These are phyloP conservation scores for Lenwebbia sp. DNA, from an alignment of 345 rosid genomes.

Conservation along the genomic window DNA sequence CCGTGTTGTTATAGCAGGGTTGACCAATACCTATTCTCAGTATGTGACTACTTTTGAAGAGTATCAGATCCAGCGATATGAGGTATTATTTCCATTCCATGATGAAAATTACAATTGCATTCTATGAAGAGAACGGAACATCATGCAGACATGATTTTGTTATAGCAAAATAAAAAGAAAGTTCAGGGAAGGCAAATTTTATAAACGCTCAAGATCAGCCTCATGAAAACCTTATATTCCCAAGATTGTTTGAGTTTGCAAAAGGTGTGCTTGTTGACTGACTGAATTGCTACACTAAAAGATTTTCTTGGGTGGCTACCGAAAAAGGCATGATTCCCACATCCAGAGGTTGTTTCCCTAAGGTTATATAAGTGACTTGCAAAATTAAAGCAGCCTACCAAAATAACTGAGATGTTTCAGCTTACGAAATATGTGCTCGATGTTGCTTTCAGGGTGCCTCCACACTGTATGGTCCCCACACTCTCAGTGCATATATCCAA, in stretches of 20 bases:
- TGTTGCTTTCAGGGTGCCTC: slow-evolving; percentile 72
- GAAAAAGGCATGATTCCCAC: background rate
- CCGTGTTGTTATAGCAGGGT: slow-evolving; percentile 88
- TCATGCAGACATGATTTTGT: background rate
- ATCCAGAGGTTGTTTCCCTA: background rate
- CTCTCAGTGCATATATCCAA: slow-evolving; percentile 83
- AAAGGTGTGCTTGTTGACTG: background rate
- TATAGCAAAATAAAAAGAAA: background rate
- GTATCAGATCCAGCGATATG: slow-evolving; percentile 89
- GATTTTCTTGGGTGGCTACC: background rate
- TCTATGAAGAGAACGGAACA: background rate
- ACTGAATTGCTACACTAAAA: background rate
- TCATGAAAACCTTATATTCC: no score
- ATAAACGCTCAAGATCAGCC: background rate
- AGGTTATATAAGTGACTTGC: background rate
- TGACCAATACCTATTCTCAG: slow-evolving; percentile 89
- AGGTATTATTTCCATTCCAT: slow-evolving; percentile 31
- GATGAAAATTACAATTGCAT: background rate
- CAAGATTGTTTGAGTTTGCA: background rate
- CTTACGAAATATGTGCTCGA: background rate
- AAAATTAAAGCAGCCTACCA: background rate
- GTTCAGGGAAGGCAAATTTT: background rate
- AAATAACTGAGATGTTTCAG: background rate
- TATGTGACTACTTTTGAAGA: slow-evolving; percentile 93
- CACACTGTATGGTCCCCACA: slow-evolving; percentile 85